Conservation (phyloP, 441 rosid species). For the Gossypium armourianum region DNA sequence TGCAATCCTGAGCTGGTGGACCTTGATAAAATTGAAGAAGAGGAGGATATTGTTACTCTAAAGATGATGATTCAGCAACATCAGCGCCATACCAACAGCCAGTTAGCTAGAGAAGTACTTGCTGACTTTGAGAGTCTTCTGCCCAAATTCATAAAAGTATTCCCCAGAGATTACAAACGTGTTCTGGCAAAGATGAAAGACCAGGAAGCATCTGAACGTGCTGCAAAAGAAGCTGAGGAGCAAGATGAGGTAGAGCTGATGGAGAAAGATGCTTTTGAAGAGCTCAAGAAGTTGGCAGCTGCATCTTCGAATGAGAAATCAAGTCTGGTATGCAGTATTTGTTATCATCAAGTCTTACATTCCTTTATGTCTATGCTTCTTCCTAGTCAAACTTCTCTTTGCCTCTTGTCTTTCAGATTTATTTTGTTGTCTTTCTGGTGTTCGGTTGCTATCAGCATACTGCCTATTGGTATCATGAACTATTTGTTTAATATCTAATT, state of each 20-base stretch:
- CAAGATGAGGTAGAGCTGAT: conserved; percentile 43
- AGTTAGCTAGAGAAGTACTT: conserved; percentile 76
- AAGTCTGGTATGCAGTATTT: conserved; percentile 29
- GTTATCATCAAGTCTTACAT: neutral
- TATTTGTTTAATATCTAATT: conserved; percentile 8
- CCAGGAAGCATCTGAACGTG: conserved; percentile 28
- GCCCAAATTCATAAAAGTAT: conserved; percentile 77
- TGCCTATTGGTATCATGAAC: neutral
- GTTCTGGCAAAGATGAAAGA: conserved; percentile 67
- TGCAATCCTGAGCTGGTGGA: conserved; percentile 90
- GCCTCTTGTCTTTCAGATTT: neutral
- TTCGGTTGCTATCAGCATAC: neutral
- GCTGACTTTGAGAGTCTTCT: conserved; percentile 65
- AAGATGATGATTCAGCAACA: conserved; percentile 98
- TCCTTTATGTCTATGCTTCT: neutral
- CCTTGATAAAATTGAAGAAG: conserved; percentile 89
- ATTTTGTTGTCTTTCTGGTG: neutral
- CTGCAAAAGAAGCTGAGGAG: conserved; percentile 44
- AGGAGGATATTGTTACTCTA: conserved; percentile 72
- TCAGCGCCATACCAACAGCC: conserved; percentile 82
- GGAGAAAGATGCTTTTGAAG: conserved; percentile 76
- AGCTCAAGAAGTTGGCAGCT: conserved; percentile 81
- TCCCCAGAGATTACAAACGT: conserved; percentile 95
- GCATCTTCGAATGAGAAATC: conserved; percentile 38
- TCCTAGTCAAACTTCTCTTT: neutral